These are phyloP conservation scores for Pedinophyceae sp. DNA, from an alignment of 139 green algal species.

Conservation along the genomic window DNA sequence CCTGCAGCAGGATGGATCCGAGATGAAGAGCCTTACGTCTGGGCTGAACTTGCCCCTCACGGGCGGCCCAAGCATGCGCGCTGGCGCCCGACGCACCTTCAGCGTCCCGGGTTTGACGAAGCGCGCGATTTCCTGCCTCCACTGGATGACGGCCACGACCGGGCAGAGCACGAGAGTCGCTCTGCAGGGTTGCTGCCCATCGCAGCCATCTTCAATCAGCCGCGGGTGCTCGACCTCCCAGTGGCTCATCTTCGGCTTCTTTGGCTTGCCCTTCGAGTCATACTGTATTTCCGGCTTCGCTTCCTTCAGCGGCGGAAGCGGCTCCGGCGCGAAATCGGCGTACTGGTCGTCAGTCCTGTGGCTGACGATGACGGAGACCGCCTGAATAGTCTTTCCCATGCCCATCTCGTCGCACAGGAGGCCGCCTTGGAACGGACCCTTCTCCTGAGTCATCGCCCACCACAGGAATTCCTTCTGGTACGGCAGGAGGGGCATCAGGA, in stretches of 20 bases:
- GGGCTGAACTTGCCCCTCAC: no score
- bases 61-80: no score
- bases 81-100: constrained; percentile 17
- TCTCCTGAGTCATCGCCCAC: constrained; percentile 51
- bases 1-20: no score
- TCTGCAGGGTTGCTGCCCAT: not conserved
- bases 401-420: constrained; percentile 88
- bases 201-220: not conserved
- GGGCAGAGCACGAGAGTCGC: constrained; percentile 62
- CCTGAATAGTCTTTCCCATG: constrained; percentile 46
- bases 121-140: constrained; percentile 69
- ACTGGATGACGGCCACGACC: constrained; percentile 83
- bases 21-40: no score
- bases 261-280: not conserved
- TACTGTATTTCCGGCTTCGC: not conserved
- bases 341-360: constrained; percentile 16
- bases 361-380: constrained; percentile 63
- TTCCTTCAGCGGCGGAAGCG: not conserved
- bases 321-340: not conserved
- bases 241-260: not conserved
- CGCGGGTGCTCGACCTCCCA: not conserved
- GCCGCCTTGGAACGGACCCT: constrained; percentile 40
- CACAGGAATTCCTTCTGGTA: constrained; percentile 84
- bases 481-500: constrained; percentile 76
- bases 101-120: constrained; percentile 48